Base-by-base conservation (phyloP, 495 filamentous ascomycete genomes). In the Daldinia concentrica region DNA sequence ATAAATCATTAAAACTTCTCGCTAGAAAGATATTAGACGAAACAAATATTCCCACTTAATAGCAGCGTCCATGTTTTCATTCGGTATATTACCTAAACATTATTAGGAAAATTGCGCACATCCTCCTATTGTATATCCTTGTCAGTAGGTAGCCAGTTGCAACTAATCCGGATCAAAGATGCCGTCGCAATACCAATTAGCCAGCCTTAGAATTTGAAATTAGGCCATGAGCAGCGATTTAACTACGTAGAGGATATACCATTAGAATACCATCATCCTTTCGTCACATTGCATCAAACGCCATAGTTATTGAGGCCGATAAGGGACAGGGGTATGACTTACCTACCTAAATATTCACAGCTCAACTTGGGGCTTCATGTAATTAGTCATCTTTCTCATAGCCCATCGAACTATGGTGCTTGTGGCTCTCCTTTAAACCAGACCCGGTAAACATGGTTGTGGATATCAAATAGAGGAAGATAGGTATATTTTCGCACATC, bases 281-380 rank as follows among this genome's bases (percentile, higher is more conserved):
- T 12, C 65, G 57, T 68, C 65, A 68, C 56, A 51, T 62, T 62
- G 19, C 39, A 62, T 62, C 36, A 68, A 37, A 22, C 27, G 39
- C 30, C 43, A 55, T 52, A 48, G 19, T 29, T 4, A 41, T 12
- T 15, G 52, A 22, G 19, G 17, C 43, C 19, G 22, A 58, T 58
- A 24, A 34, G n/a, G 30, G 27, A 11, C 3, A 11, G 30, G 34
- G 30, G 12, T 12, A 37, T 8, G 43, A 24, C 55, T 22, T 39
- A 24, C 1, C 32, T 12, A 24, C 15, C 26, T n/a, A 7, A 37
- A 9, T 41, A 24, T 39, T 58, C 30, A 27, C 11, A 37, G 8
- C 22, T 7, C 5, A 37, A n/a, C 12, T 24, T 24, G 6, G 19
- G 19, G 19, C 6, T 17, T 48, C 6, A 12, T 48, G 8, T 22